Evolutionary conservation across 306 rosid genomes (phyloP), one percentile per base, ranked within the genome.

Genomic region (Hippophae rhamnoides): DNA sequence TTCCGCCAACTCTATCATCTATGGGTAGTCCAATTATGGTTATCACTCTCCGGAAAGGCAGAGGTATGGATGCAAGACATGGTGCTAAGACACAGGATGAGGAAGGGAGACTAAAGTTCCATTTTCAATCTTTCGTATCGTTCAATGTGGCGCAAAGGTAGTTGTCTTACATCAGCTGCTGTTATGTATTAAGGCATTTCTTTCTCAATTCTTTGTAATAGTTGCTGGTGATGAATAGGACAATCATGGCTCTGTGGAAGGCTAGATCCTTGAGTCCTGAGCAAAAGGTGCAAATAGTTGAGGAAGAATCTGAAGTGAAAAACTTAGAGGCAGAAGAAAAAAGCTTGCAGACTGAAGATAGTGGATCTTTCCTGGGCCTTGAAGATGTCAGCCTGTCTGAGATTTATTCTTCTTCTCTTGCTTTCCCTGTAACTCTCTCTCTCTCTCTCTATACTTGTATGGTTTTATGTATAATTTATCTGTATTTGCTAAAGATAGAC

Each of bases 211-310:
- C 52, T 50, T 25, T 45, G 26, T 45, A 70, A 74, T 47, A 49
- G 67, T 57, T 66, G 47, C 47, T 56, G 67, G 42, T 70, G 65
- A 56, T 71, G 65, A 65, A 54, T 64, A 88, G 99, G 82, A 93
- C 96, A 57, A 93, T 93, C 69, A 82, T 88, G 97, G 96, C 88
- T 52, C 86, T 93, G 5, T 93, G 99, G 99, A 93, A 86, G 77
- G 84, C 99, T 47, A 88, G 82, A 75, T 80, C 94, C 41, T 69
- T 85, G 82, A 88, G 82, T 77, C 89, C 87, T n/a, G 99, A 93
- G 76, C 99, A 93, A 75, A 85, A 82, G 75, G 93, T 78, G 69
- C 82, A 74, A 60, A 78, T 93, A 72, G 86, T 93, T 57, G 95
- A 85, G 73, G 94, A 87, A 65, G 90, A 85, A 44, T 67, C 94